phyloP scores from a whole-genome alignment of 495 filamentous ascomycete genomes.

The Neohortaea acidophila region DNA sequence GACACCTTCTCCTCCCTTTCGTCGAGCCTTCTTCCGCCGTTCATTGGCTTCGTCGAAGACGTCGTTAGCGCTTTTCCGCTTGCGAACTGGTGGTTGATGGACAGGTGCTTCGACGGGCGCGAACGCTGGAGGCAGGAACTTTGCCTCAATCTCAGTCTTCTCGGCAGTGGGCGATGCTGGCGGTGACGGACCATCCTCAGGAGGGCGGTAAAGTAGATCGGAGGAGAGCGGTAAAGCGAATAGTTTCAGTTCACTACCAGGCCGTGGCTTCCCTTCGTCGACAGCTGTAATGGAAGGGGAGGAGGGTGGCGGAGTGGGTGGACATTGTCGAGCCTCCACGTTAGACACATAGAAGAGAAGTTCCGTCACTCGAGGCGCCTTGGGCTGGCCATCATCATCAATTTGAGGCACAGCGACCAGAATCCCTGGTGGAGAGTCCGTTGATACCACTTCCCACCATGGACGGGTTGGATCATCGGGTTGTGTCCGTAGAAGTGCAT shows the following conservation, averaged over 20 bases:
- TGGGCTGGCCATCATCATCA: background rate
- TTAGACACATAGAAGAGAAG: slow-evolving; percentile 37
- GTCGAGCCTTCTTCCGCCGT: slow-evolving; percentile 37
- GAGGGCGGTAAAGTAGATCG: slow-evolving; percentile 17
- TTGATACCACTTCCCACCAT: slow-evolving; percentile 8
- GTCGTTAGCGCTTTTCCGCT: slow-evolving; percentile 39
- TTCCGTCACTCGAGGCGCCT: slow-evolving; percentile 30
- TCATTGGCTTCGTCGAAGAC: slow-evolving; percentile 47
- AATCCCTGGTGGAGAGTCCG: slow-evolving; percentile 11
- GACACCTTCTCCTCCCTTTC: slow-evolving; percentile 41
- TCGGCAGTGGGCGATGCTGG: slow-evolving; percentile 1
- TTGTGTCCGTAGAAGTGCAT: background rate
- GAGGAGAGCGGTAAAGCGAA: slow-evolving; percentile 30
- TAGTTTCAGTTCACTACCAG: slow-evolving; percentile 13
- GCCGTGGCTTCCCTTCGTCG: background rate
- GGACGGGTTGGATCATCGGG: background rate
- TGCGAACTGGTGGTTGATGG: slow-evolving; percentile 28
- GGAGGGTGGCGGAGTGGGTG: slow-evolving; percentile 35
- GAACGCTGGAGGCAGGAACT: slow-evolving; percentile 16
- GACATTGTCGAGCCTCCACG: background rate
- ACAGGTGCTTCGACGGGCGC: slow-evolving; percentile 3
- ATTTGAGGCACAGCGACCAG: slow-evolving; percentile 5
- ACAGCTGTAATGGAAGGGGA: slow-evolving; percentile 15
- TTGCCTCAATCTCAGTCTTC: slow-evolving; percentile 5
- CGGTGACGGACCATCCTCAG: slow-evolving; percentile 6